Evolutionary conservation across 176 grass and related monocot species (phyloP).

Genomic region (Bonia amplexicaulis): DNA sequence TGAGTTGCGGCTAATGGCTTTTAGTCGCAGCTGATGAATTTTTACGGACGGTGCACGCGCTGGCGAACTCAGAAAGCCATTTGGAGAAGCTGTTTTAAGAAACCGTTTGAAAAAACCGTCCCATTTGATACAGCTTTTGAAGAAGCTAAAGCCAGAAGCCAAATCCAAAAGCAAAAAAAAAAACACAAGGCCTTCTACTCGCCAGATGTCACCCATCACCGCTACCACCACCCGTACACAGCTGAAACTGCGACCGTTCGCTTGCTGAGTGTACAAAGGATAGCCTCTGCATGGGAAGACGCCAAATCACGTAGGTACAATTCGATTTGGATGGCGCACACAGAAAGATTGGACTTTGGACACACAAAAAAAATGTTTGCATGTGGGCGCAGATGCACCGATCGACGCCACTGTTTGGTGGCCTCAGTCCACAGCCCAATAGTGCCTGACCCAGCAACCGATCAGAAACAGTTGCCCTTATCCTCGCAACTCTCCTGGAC

Average conservation of each 20-base stretch:
- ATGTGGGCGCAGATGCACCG: not conserved
- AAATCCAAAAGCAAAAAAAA: too few species aligned
- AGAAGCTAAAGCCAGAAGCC: too few species aligned
- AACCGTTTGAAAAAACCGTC: too few species aligned
- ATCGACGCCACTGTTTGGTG: constrained; percentile 14
- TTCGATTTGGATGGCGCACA: not conserved
- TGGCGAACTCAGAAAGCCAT: too few species aligned
- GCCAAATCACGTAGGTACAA: not conserved
- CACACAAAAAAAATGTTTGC: not conserved
- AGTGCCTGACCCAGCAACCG: not conserved
- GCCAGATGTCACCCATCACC: not conserved
- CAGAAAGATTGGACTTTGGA: not conserved
- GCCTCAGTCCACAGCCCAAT: constrained; percentile 7
- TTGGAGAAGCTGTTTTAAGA: too few species aligned
- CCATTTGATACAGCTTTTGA: too few species aligned
- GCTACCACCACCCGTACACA: not conserved
- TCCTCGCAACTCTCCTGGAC: not conserved
- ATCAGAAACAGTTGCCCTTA: not conserved
- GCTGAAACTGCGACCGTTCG: not conserved
- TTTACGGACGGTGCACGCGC: too few species aligned
- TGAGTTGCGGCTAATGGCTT: too few species aligned
- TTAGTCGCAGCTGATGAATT: too few species aligned
- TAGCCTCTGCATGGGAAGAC: not conserved
- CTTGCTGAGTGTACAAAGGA: not conserved
- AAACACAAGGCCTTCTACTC: too few species aligned